Base-by-base conservation (phyloP, 495 filamentous ascomycete genomes). In the Podospora australis region DNA sequence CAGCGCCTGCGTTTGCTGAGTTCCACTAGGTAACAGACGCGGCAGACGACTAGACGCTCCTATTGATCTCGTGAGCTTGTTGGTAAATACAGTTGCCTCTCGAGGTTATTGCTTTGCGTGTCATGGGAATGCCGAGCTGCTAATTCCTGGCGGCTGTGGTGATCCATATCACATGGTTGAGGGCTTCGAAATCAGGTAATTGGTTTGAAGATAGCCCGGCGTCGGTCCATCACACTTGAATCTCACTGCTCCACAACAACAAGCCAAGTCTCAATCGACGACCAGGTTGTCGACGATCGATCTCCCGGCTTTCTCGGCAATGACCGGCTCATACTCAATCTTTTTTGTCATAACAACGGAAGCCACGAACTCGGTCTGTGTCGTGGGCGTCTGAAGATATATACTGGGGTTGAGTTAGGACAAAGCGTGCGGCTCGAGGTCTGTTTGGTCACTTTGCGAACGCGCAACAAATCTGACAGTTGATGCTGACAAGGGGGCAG, bases 131-230 rank as follows among this genome's bases (percentile, higher is more conserved):
- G n/a, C n/a, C n/a, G 39, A 20, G 46, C 28, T 32, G 45, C 21
- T 16, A 32, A 3, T n/a, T 22, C 47, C 34, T 48, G 48, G 49
- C 46, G 44, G 50, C 39, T 24, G 46, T n/a, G 4, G 42, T 2
- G 22, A 43, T 20, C 48, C 39, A 49, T 36, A 36, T 58, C 55
- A 58, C 55, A 58, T 49, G 55, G 55, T 22, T 43, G 36, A 32
- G 44, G 34, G 48, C 11, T 46, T 46, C 25, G 35, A 28, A 34
- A 41, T 16, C 26, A 17, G 41, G 48, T 49, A 20, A 58, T 58
- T 55, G 55, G 52, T 38, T 30, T 52, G 32, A 30, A 16, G 17
- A 13, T 25, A 8, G 26, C 43, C 14, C 17, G 14, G 11, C 19
- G 21, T 40, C 20, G 14, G 44, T 42, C 48, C 44, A 51, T 51